Evolutionary conservation across 139 green algal genomes (phyloP), one percentile per base, ranked within the genome.

Genomic region (Yamagishiella unicocca): DNA sequence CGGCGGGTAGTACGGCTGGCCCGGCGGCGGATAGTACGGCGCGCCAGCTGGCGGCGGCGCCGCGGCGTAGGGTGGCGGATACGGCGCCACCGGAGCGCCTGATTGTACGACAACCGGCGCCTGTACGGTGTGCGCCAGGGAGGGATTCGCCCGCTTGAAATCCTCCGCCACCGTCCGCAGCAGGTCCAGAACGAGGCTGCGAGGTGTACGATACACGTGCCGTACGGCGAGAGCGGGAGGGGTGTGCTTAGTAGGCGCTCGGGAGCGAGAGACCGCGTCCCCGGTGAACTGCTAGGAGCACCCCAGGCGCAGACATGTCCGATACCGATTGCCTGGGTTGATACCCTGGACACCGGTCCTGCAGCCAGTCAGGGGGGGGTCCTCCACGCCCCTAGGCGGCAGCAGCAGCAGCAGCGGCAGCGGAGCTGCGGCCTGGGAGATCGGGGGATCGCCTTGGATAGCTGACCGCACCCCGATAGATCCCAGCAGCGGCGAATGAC

Each of bases 181-280:
- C 61, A 90, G 80, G 87, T 90, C 87, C 45, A 85, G 21, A 2
- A 80, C 37, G 5, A 90, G 87, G 25, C 87, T 90, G 80, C 37
- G 29, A 33, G 6, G 58, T 17, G 22, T n/a, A n/a, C n/a, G n/a
- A n/a, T n/a, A n/a, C n/a, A n/a, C n/a, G 22, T 17, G 58, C 58
- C 19, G 58, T 67, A n/a, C 22, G 58, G 22, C 58, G 17, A 58
- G 17, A 58, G 50, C 14, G 50, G 14, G 50, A 17, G 50, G 14
- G 17, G n/a, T n/a, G n/a, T n/a, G n/a, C n/a, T n/a, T n/a, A n/a
- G n/a, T n/a, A n/a, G n/a, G n/a, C n/a, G n/a, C n/a, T n/a, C n/a
- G n/a, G n/a, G n/a, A n/a, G n/a, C n/a, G n/a, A n/a, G n/a, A n/a
- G n/a, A n/a, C n/a, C n/a, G n/a, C n/a, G n/a, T n/a, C n/a, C n/a